A percentile compares a stretch with the other conserved stretches of the same genome.
phyloP scores from a whole-genome alignment of 2,329 filamentous ascomycete genomes.

The Hysterium pulicare region DNA sequence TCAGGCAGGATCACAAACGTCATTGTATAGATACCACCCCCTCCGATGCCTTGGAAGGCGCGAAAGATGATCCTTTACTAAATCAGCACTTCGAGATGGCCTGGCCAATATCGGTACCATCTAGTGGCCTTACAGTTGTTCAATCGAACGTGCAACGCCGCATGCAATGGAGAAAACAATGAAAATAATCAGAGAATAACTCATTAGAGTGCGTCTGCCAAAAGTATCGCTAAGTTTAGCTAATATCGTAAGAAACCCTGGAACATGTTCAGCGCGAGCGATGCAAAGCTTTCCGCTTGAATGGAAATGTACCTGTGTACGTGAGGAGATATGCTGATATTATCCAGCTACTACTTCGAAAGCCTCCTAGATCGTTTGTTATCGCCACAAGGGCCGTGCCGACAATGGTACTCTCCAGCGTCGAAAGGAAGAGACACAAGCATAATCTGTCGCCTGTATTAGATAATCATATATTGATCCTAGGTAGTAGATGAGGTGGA shows the following conservation, averaged over 20 bases:
- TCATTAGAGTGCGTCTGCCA: conserved; percentile 24
- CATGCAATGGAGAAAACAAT: conserved; percentile 31
- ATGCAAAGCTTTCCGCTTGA: no score
- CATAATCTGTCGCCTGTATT: no score
- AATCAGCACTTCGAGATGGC: no score
- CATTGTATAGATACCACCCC: conserved; percentile 28
- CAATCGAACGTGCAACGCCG: conserved; percentile 25
- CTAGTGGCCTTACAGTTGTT: conserved; percentile 19
- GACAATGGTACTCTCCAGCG: no score
- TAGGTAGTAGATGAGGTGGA: no score
- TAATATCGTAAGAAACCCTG: conserved; percentile 25
- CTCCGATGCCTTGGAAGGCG: conserved; percentile 33
- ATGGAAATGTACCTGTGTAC: conserved; percentile 27
- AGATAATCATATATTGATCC: no score
- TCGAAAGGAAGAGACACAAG: no score
- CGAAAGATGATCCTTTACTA: conserved; percentile 24
- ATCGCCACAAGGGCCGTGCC: conserved; percentile 36
- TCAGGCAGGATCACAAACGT: conserved; percentile 29
- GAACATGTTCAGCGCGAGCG: no score
- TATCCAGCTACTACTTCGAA: conserved; percentile 33
- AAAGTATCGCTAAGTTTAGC: conserved; percentile 33
- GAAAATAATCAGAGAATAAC: conserved; percentile 26
- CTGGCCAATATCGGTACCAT: neutral
- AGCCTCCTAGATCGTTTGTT: conserved; percentile 31
- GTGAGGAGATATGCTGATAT: conserved; percentile 35